Evolutionary conservation across 495 filamentous ascomycete species (phyloP), one percentile per base, ranked within the genome.

Genomic region (Thozetella sp.): DNA sequence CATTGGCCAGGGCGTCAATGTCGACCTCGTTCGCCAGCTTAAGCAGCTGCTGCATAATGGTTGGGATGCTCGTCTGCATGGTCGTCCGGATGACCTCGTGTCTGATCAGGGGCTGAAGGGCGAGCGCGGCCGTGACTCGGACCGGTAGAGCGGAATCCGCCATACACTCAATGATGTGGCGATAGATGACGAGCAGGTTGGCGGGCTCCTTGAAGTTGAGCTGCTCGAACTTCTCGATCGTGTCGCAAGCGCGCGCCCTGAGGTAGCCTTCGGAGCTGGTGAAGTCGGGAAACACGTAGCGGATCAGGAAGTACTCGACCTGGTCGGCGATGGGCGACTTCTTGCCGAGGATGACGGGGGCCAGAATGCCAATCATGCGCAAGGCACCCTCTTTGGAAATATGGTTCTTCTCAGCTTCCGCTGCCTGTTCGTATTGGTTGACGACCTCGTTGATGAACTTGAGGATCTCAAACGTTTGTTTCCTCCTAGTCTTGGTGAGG

Each of bases 1-100:
- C 93, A 64, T 97, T 97, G n/a, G 93, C 92, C 20, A 97, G 74
- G 19, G 93, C 92, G 73, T 97, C 93, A 53, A 97, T 93, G 64
- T 97, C 93, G 48, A 93, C 93, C 75, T 97, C 93, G 68, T 97
- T 97, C 24, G 95, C 94, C 59, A 99, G 77, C 76, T 98, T 98
- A 26, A 99, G 83, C 17, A 99, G 80, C 74, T 98, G 93, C 75
- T 99, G 95, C 95, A 99, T 99, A 70, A 99, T 97, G 67, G 96
- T 93, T n/a, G 96, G 93, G 56, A 99, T 99, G 72, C 92, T 97
- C 67, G 94, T 87, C 76, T 97, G 93, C 96, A 99, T 98, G 62
- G 88, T 92, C 20, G 84, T 88, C 25, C 93, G 89, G 67, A 99
- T 97, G 60, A 93, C 83, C 60, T 98, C 93, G 75, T 99, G 95